Conservation (phyloP, 345 rosid genomes). For the Dipteronia dyeriana region DNA sequence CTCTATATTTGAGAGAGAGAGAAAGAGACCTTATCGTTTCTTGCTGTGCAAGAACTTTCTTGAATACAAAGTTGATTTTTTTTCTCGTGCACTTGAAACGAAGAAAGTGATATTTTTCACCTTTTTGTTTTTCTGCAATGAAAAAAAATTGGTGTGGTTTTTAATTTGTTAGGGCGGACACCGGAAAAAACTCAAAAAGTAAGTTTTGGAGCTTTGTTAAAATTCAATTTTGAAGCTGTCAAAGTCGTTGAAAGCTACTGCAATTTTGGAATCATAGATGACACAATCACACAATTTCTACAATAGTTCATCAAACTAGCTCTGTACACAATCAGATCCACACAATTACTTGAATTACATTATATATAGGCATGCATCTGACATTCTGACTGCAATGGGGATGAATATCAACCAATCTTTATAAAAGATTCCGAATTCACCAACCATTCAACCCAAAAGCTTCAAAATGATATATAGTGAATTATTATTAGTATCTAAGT, state of each 20-base stretch:
- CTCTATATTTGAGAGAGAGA: not conserved
- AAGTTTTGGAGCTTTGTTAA: too few species aligned
- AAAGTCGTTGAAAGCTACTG: not conserved
- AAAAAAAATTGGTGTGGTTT: not conserved
- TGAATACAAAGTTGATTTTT: not conserved
- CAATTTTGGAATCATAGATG: not conserved
- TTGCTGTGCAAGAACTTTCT: not conserved
- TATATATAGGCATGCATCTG: too few species aligned
- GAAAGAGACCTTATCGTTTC: conserved; percentile 1
- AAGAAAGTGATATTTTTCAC: conserved; percentile 12
- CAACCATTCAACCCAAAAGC: too few species aligned
- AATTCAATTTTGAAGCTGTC: not conserved
- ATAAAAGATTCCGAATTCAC: too few species aligned
- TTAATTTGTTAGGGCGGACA: not conserved
- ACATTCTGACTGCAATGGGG: too few species aligned
- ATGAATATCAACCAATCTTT: too few species aligned
- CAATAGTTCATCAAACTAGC: too few species aligned
- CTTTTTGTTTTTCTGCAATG: not conserved
- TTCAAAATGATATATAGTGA: too few species aligned
- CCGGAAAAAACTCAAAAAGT: not conserved
- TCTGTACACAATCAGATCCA: too few species aligned
- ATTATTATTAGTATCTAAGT: too few species aligned
- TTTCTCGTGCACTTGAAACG: not conserved
- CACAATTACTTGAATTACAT: too few species aligned
- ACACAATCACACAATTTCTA: too few species aligned